A percentile compares a stretch with the other conserved stretches of the same genome.
phyloP scores from a whole-genome alignment of 1,139 yeast species.

The Saccharomyces hybrid region DNA sequence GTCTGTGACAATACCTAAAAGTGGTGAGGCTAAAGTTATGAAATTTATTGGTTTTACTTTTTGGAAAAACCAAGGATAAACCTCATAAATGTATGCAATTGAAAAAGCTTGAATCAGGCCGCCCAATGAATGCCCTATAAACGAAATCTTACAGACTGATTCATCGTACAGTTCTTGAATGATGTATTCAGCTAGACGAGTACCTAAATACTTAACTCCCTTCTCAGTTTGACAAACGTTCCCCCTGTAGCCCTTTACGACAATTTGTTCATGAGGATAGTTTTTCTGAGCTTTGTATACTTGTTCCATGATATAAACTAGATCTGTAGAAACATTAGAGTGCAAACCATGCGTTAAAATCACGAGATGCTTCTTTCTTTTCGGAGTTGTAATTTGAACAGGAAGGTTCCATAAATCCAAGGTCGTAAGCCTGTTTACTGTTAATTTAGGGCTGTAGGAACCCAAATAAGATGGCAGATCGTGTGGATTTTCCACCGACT shows the following conservation, averaged over 20 bases:
- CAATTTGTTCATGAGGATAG: constrained; percentile 45
- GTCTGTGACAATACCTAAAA: constrained; percentile 72
- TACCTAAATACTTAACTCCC: constrained; percentile 79
- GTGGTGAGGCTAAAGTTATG: constrained; percentile 76
- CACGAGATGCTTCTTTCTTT: constrained; percentile 16
- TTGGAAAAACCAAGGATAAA: constrained; percentile 63
- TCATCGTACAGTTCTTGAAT: constrained; percentile 46
- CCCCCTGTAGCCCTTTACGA: constrained; percentile 75
- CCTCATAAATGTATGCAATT: constrained; percentile 64
- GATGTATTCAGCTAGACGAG: constrained; percentile 69
- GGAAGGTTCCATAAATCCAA: constrained; percentile 67
- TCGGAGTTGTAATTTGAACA: constrained; percentile 35
- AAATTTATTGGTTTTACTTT: constrained; percentile 65
- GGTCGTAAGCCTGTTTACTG: constrained; percentile 52
- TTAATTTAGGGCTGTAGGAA: constrained; percentile 25
- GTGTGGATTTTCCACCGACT: constrained; percentile 24
- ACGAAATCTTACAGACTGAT: constrained; percentile 57
- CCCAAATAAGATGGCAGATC: constrained; percentile 15
- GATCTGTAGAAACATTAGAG: constrained; percentile 79
- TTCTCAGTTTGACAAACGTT: constrained; percentile 84
- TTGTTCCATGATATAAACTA: constrained; percentile 75
- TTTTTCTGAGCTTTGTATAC: constrained; percentile 46
- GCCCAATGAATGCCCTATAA: constrained; percentile 85
- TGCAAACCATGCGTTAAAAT: constrained; percentile 78
- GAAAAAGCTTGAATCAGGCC: constrained; percentile 88